Evolutionary conservation across 306 rosid species (phyloP), one percentile per base, ranked within the genome.

Genomic region (Cicer arietinum): DNA sequence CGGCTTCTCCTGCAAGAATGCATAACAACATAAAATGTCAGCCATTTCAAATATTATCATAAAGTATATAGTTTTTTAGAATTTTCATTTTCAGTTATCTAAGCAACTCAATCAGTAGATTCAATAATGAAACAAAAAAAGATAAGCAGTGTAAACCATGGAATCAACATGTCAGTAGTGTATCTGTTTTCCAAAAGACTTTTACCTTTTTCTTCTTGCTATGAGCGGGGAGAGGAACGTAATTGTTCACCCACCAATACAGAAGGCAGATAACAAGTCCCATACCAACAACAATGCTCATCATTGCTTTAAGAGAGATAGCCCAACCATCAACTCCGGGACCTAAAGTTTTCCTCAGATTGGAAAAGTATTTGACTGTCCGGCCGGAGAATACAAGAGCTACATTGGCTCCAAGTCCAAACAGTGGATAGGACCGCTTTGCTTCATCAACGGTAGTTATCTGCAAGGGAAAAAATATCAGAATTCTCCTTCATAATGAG

Each of bases 321-420:
- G 99, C 97, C 99, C 99, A 95, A 16, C 99, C 99, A 88, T 95
- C 99, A 71, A 95, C 97, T 66, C 99, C 99, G 62, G 99, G 99
- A 64, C 97, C 99, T 80, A 95, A 87, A 70, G 71, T 74, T 42
- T 77, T 17, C 86, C 99, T 89, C 87, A 95, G 6, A 70, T 89
- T 83, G 47, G 99, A 95, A 84, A 95, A 95, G 84, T 95, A 92
- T 73, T 95, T 95, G 82, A 95, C 99, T 0, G 99, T 95, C 73
- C 99, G 64, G 30, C 99, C 99, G 0, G 99, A 95, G 86, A 95
- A 95, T 67, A 95, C 82, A 41, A 95, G 96, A 2, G 99, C 99
- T 37, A 95, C 85, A 76, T 95, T 95, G 44, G 99, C 99, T 77
- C 99, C 99, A 20, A 95, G 90, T 45, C 99, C 99, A 57, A 95